Conservation (phyloP, 768 basidiomycete genomes). For the Rhodotorula toruloides region DNA sequence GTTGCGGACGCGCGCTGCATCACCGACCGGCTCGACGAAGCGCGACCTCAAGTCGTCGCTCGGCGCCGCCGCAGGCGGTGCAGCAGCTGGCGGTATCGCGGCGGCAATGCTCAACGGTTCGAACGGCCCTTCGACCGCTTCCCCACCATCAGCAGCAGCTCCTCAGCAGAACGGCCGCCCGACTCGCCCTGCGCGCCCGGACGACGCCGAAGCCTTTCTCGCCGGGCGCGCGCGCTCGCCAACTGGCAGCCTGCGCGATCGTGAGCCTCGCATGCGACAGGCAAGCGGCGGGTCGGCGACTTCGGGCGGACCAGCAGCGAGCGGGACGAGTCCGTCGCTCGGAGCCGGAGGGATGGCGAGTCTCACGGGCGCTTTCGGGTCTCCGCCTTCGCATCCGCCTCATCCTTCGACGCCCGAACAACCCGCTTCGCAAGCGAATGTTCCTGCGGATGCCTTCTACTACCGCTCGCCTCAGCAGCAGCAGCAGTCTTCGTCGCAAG, state of each 20-base stretch:
- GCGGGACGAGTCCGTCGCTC: no score
- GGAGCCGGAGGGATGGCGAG: no score
- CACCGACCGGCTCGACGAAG: slow-evolving; percentile 7
- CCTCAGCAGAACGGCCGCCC: slow-evolving; percentile 17
- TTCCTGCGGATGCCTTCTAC: slow-evolving; percentile 61
- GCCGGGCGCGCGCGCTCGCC: slow-evolving; percentile 21
- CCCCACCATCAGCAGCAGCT: slow-evolving; percentile 39
- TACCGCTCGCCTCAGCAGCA: slow-evolving; percentile 32
- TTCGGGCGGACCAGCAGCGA: no score
- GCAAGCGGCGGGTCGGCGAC: not conserved
- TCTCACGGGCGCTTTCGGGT: no score
- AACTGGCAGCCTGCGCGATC: slow-evolving; percentile 52
- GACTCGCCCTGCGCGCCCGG: not conserved
- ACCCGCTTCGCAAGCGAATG: no score
- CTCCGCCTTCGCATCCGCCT: slow-evolving; percentile 38
- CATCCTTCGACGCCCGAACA: slow-evolving; percentile 52
- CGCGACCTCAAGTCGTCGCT: slow-evolving; percentile 3
- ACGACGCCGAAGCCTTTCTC: slow-evolving; percentile 13
- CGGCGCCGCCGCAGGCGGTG: not conserved
- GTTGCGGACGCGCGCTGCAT: slow-evolving; percentile 11
- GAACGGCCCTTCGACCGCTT: no score
- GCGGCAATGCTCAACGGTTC: slow-evolving; percentile 2
- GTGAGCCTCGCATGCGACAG: not conserved
- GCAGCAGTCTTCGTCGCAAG: slow-evolving; percentile 2
- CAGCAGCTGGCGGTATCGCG: not conserved